Evolutionary conservation across 2,329 filamentous ascomycete genomes (phyloP).

Genomic region (Botrytis aclada): DNA sequence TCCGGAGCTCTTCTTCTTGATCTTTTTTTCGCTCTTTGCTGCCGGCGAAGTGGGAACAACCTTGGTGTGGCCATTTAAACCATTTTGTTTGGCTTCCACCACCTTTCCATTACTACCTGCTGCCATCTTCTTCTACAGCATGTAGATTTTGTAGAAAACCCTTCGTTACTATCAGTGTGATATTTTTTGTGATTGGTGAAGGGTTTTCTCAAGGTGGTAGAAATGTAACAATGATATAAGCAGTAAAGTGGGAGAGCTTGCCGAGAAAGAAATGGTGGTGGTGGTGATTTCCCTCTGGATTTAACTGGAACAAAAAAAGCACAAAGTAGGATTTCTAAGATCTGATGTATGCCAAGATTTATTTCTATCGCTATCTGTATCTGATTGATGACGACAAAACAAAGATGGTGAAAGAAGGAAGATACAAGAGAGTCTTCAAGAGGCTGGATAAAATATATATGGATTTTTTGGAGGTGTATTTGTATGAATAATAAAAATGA

Average conservation of each 20-base stretch:
- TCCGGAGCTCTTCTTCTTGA: conserved; percentile 31
- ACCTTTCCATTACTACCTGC: conserved; percentile 40
- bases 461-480: neutral
- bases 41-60: conserved; percentile 37
- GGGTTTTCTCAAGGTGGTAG: neutral
- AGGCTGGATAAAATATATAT: neutral
- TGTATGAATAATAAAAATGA: neutral
- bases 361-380: neutral
- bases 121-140: conserved; percentile 39
- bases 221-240: conserved; percentile 7
- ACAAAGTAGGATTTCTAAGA: neutral
- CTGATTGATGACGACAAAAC: neutral
- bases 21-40: conserved; percentile 26
- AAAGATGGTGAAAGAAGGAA: neutral
- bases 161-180: neutral
- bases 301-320: neutral
- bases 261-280: neutral
- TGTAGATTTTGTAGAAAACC: conserved; percentile 21
- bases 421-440: neutral
- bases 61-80: conserved; percentile 41
- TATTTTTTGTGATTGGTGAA: conserved; percentile 8
- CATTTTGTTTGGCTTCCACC: conserved; percentile 36
- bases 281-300: neutral
- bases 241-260: conserved; percentile 10
- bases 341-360: conserved; percentile 10